Conservation (phyloP, 78 protist genomes). For the slime mould (Dictyostelium discoideum) region DNA sequence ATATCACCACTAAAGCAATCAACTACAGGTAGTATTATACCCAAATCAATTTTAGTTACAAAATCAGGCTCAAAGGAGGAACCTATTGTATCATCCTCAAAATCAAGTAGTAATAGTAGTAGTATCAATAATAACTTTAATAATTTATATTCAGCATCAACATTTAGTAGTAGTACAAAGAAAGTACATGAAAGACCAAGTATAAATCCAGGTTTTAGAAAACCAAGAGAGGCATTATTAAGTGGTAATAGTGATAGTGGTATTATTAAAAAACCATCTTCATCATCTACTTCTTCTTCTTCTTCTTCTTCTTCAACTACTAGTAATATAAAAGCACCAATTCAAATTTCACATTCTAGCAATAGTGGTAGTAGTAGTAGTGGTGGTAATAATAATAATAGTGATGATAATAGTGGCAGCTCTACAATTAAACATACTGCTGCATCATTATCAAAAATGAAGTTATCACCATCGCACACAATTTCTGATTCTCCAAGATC, state of each 20-base stretch:
- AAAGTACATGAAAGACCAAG: slow-evolving; percentile 54
- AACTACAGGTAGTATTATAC: background rate
- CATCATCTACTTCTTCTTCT: background rate
- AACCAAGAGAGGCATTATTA: slow-evolving; percentile 9
- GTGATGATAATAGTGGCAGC: background rate
- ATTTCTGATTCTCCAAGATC: slow-evolving; percentile 3
- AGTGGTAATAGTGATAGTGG: background rate
- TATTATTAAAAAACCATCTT: background rate
- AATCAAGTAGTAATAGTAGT: background rate
- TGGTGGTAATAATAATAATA: background rate
- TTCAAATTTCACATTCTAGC: slow-evolving; percentile 3
- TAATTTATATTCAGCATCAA: background rate
- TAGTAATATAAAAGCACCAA: background rate
- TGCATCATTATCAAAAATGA: slow-evolving; percentile 49
- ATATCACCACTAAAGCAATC: background rate
- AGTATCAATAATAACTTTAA: background rate
- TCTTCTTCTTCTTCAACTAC: background rate
- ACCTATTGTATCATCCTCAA: background rate
- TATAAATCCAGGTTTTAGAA: slow-evolving; percentile 67
- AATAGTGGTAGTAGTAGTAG: background rate
- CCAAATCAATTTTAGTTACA: slow-evolving; percentile 20
- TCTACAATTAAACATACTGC: slow-evolving; percentile 56
- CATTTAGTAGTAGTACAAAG: background rate
- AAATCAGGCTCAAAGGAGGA: slow-evolving; percentile 2
- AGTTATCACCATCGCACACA: background rate